Percentiles rank a stretch among this genome's conserved stretches.
These are phyloP conservation scores for Neobulgaria alba DNA, from an alignment of 2,329 filamentous ascomycete genomes.

Conservation along the genomic window DNA sequence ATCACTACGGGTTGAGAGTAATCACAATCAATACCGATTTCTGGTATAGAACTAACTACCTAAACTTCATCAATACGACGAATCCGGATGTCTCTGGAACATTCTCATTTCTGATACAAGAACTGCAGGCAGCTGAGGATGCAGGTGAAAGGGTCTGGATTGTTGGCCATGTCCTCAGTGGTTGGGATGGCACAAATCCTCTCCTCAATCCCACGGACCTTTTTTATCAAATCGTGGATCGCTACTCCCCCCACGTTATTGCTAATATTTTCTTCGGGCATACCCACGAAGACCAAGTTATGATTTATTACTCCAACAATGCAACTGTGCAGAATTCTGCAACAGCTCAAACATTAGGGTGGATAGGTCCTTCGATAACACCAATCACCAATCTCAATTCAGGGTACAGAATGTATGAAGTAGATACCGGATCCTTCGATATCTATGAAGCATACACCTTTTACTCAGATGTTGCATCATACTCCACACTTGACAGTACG, in stretches of 20 bases:
- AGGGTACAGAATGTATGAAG: slow-evolving; percentile 44
- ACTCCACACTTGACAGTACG: slow-evolving; percentile 30
- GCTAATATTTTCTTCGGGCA: slow-evolving; percentile 47
- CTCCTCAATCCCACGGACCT: slow-evolving; percentile 44
- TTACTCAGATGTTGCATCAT: slow-evolving; percentile 41
- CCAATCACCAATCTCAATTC: slow-evolving; percentile 46
- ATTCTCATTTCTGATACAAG: slow-evolving; percentile 40
- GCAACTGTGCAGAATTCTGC: slow-evolving; percentile 34
- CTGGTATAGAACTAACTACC: slow-evolving; percentile 35
- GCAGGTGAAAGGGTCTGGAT: slow-evolving; percentile 45
- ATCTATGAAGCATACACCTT: slow-evolving; percentile 46
- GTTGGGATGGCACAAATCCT: slow-evolving; percentile 47
- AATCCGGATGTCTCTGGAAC: slow-evolving; percentile 41
- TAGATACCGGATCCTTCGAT: slow-evolving; percentile 44
- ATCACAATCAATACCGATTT: slow-evolving; percentile 46
- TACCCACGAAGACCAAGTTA: slow-evolving; percentile 45
- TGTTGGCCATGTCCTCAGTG: slow-evolving; percentile 43
- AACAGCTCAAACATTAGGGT: slow-evolving; percentile 40
- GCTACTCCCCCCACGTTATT: slow-evolving; percentile 46
- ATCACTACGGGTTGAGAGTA: slow-evolving; percentile 42
- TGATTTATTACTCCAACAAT: slow-evolving; percentile 46
- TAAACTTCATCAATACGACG: slow-evolving; percentile 44
- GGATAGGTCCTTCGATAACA: slow-evolving; percentile 43
- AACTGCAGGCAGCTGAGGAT: slow-evolving; percentile 44
- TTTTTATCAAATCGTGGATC: slow-evolving; percentile 45